Conservation (phyloP, 78 protist species). For the Capsaspora owczarzaki region DNA sequence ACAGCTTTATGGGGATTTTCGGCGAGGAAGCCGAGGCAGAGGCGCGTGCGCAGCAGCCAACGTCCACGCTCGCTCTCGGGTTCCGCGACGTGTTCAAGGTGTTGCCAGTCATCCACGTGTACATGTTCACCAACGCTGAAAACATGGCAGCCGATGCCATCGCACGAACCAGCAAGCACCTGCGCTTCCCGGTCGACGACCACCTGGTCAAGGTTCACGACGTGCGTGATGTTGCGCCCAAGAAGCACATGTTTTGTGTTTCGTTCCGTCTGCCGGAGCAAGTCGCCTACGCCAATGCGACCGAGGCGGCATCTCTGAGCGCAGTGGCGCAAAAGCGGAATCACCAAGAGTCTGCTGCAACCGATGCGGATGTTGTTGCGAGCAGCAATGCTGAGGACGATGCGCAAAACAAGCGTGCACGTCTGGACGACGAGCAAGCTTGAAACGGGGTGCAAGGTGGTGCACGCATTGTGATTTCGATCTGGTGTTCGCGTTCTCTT, state of each 20-base stretch:
- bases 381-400: too few species aligned
- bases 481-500: too few species aligned
- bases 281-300: neutral
- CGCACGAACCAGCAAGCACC: neutral
- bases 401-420: too few species aligned
- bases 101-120: slow-evolving; percentile 50
- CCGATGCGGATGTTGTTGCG: too few species aligned
- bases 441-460: too few species aligned
- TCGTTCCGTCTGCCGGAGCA: slow-evolving; percentile 54
- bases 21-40: too few species aligned
- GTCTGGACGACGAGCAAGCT: too few species aligned
- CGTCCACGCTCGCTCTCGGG: neutral
- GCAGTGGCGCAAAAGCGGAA: neutral
- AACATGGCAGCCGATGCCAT: slow-evolving; percentile 13
- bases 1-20: slow-evolving; percentile 39
- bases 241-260: slow-evolving; percentile 73
- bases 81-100: neutral
- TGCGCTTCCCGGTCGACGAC: neutral
- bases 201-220: slow-evolving; percentile 7
- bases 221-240: slow-evolving; percentile 82
- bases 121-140: slow-evolving; percentile 36
- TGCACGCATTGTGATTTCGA: too few species aligned
- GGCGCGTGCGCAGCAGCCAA: too few species aligned
- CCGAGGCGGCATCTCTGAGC: neutral
- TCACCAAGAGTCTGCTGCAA: neutral